phyloP scores from a whole-genome alignment of 1,284 basidiomycete genomes.

The Vanrija pseudolonga region DNA sequence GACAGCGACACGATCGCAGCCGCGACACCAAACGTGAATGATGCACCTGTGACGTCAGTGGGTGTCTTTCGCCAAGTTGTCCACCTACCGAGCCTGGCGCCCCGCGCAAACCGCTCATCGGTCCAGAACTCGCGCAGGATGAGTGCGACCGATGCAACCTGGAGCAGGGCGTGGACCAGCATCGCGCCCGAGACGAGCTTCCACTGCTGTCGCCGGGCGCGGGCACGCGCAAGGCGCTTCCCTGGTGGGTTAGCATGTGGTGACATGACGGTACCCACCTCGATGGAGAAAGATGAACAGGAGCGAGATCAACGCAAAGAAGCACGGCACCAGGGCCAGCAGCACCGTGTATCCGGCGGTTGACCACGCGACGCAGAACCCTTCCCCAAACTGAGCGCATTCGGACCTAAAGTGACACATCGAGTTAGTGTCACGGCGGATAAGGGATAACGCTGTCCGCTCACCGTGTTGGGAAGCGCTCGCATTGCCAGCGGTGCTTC shows the following conservation, averaged over 20 bases:
- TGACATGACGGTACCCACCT: constrained; percentile 20
- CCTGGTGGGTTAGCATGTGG: constrained; percentile 24
- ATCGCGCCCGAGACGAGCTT: constrained; percentile 48
- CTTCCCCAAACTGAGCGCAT: constrained; percentile 45
- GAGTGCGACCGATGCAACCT: constrained; percentile 38
- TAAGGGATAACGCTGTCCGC: constrained; percentile 4
- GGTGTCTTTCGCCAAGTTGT: background rate
- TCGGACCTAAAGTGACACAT: constrained; percentile 32
- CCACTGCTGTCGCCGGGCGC: constrained; percentile 46
- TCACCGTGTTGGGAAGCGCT: constrained; percentile 43
- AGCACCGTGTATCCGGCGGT: constrained; percentile 47
- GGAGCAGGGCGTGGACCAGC: constrained; percentile 43
- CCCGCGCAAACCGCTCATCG: constrained; percentile 42
- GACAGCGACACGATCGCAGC: constrained; percentile 38
- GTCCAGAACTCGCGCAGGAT: constrained; percentile 45
- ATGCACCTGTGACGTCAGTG: constrained; percentile 28
- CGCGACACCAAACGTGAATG: constrained; percentile 42
- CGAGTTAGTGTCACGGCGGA: no score
- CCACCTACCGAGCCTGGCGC: constrained; percentile 37
- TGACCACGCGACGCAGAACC: constrained; percentile 44
- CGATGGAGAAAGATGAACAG: constrained; percentile 48
- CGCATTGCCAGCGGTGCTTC: constrained; percentile 27
- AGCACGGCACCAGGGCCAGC: constrained; percentile 45
- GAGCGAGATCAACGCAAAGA: constrained; percentile 41
- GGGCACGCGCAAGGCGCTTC: constrained; percentile 41